These are phyloP conservation scores for Lophiostoma macrostomum DNA, from an alignment of 495 filamentous ascomycete species.

Conservation along the genomic window DNA sequence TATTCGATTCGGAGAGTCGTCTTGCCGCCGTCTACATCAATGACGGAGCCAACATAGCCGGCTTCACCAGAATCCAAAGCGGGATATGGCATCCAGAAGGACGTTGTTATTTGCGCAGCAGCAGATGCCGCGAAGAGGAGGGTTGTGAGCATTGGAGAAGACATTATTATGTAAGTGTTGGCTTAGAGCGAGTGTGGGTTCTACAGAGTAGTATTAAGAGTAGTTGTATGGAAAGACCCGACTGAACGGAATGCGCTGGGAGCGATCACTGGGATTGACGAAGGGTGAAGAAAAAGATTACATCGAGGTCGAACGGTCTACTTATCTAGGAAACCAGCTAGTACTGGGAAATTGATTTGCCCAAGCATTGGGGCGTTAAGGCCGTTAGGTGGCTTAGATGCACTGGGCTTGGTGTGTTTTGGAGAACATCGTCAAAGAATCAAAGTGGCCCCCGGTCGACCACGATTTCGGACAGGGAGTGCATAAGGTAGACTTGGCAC, in stretches of 20 bases:
- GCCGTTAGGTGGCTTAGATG: neutral
- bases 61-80: neutral
- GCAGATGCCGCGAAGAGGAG: constrained; percentile 1
- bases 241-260: no score
- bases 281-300: neutral
- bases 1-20: neutral
- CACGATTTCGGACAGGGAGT: no score
- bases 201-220: neutral
- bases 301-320: neutral
- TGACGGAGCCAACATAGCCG: neutral
- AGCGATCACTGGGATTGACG: neutral
- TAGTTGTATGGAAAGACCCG: neutral
- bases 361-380: neutral
- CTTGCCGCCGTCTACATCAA: neutral
- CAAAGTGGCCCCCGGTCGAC: neutral
- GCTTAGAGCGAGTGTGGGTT: neutral
- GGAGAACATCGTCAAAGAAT: neutral
- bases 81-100: neutral
- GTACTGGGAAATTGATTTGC: no score
- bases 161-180: neutral
- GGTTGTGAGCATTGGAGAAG: neutral
- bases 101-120: constrained; percentile 1
- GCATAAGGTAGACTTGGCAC: neutral
- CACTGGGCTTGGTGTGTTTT: neutral
- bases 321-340: constrained; percentile 1